Percentiles rank a stretch among this genome's conserved stretches.
phyloP scores from a whole-genome alignment of 2,329 filamentous ascomycete species.

The Lachnum nothofagi region DNA sequence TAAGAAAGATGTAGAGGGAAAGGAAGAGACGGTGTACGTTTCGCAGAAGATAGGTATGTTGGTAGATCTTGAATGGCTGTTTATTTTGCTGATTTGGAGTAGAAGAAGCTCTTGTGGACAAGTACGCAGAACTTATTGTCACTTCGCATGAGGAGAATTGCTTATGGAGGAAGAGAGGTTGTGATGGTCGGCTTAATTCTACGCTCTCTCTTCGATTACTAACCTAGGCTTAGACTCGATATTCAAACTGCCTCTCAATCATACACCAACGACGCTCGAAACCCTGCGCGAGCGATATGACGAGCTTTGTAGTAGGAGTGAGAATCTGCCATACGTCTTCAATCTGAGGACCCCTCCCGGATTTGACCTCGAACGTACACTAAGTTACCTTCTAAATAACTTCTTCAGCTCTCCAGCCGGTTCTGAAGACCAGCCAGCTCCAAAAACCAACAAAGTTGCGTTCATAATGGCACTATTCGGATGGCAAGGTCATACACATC shows the following conservation, averaged over 20 bases:
- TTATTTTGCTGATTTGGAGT: constrained; percentile 23
- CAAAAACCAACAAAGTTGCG: constrained; percentile 53
- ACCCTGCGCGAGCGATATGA: constrained; percentile 60
- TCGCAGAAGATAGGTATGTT: constrained; percentile 56
- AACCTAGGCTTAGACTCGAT: constrained; percentile 45
- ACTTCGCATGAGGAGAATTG: constrained; percentile 75
- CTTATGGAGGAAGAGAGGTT: constrained; percentile 81
- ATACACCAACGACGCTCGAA: constrained; percentile 53
- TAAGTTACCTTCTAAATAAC: constrained; percentile 46
- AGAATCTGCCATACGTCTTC: constrained; percentile 57
- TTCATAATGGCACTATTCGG: constrained; percentile 67
- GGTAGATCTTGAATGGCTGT: constrained; percentile 13
- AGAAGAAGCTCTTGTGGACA: constrained; percentile 65
- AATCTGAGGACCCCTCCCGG: constrained; percentile 50
- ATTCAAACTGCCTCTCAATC: constrained; percentile 58
- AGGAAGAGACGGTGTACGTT: constrained; percentile 47
- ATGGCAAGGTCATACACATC: constrained; percentile 55
- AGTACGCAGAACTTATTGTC: constrained; percentile 68
- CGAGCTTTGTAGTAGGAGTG: constrained; percentile 49
- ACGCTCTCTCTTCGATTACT: constrained; percentile 9
- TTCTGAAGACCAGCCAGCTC: not conserved
- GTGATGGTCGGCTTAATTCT: constrained; percentile 60
- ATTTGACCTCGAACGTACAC: constrained; percentile 46
- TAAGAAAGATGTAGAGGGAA: constrained; percentile 53
- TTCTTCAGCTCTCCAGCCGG: constrained; percentile 44